Evolutionary conservation across 2,329 filamentous ascomycete genomes (phyloP), one percentile per base, ranked within the genome.

Genomic region (Cadophora gregata): DNA sequence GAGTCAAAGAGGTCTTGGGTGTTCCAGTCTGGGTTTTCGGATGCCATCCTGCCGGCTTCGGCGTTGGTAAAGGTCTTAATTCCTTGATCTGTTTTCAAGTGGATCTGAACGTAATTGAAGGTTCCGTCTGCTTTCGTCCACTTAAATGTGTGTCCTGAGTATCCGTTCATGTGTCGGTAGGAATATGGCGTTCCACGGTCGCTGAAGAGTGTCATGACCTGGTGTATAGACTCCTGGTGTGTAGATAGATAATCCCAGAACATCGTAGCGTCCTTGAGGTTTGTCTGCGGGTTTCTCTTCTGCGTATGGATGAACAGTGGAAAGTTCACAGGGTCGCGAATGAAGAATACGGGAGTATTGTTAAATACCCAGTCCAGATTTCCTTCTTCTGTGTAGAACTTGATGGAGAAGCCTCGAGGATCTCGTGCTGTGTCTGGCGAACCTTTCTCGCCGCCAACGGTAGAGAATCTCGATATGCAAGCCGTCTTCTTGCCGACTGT

Each of bases 281-380:
- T 87, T 4, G 88, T 92, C 36, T 86, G 80, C 0, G 90, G 90
- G 73, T 93, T 82, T n/a, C 90, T 83, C 82, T 92, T 92, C 77
- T 92, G 90, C 0, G 89, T 90, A 76, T 92, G 90, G 63, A 92
- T 92, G 74, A 92, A 89, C 74, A 89, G 81, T 27, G 90, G 90
- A 75, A 91, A 92, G 77, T 93, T 92, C 70, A 87, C 84, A 0
- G 90, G 88, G 69, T 93, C 90, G 62, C 90, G 83, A 19, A 92
- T 75, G 79, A 93, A 93, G 82, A 93, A 93, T 3, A 92, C 86
- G 0, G 90, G 90, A 0, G 88, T 91, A 75, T 92, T 92, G 77
- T 91, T 91, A 69, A 85, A 87, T 7, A 92, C 89, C 78, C 88
- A 83, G 73, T 92, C 89, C 84, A 86, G 90, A 72, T 92, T 92